Evolutionary conservation across 805 yeast genomes (phyloP).

Genomic region (Pichia thaimueangensis): DNA sequence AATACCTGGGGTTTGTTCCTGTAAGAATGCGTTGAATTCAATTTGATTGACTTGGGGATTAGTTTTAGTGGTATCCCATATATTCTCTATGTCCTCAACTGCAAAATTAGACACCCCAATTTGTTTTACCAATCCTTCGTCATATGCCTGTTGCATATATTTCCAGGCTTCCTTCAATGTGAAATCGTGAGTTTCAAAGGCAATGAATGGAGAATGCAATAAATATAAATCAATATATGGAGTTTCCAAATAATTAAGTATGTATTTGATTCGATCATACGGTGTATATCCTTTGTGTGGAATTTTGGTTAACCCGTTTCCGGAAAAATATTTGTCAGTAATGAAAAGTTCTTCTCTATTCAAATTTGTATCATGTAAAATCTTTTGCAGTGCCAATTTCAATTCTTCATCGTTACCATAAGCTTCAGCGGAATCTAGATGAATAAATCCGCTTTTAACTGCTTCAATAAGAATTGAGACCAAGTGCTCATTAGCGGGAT

Average conservation of each 20-base stretch:
- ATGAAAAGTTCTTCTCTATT: slow-evolving; percentile 43
- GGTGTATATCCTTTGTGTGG: slow-evolving; percentile 36
- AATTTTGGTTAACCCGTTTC: slow-evolving; percentile 23
- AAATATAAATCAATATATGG: slow-evolving; percentile 57
- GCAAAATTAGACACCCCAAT: slow-evolving; percentile 69
- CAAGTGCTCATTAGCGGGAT: neutral
- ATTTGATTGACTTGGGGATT: slow-evolving; percentile 62
- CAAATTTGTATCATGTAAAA: slow-evolving; percentile 26
- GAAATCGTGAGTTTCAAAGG: slow-evolving; percentile 37
- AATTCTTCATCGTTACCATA: slow-evolving; percentile 56
- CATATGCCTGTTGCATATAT: slow-evolving; percentile 44
- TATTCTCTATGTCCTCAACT: slow-evolving; percentile 40
- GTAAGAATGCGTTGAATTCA: slow-evolving; percentile 62
- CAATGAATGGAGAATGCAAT: slow-evolving; percentile 58
- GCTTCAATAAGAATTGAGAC: slow-evolving; percentile 42
- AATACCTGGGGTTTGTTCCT: slow-evolving; percentile 55
- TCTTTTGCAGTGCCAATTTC: slow-evolving; percentile 35
- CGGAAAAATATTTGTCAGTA: slow-evolving; percentile 52
- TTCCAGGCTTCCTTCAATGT: slow-evolving; percentile 52
- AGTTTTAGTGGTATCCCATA: slow-evolving; percentile 35
- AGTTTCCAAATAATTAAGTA: slow-evolving; percentile 27
- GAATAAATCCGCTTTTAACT: slow-evolving; percentile 47
- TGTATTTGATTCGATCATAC: slow-evolving; percentile 37
- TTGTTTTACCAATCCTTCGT: slow-evolving; percentile 48
- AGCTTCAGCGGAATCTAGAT: slow-evolving; percentile 60